Conservation (phyloP, 2,329 filamentous ascomycete genomes). For the Sporothrix inflata region DNA sequence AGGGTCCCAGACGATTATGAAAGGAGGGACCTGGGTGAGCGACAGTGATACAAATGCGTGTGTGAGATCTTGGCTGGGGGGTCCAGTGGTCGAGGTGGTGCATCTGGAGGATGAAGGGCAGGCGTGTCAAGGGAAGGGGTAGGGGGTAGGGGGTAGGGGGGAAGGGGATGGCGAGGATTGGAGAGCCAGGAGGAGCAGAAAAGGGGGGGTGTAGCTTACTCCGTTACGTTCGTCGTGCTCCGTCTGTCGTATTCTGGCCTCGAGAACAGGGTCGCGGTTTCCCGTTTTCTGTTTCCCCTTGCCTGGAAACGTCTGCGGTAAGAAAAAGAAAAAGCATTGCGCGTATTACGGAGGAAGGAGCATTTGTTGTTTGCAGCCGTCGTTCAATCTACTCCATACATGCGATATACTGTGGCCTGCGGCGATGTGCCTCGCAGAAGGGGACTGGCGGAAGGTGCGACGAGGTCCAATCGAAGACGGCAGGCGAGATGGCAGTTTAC, state of each 20-base stretch:
- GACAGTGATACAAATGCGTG: slow-evolving; percentile 44
- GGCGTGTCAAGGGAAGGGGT: slow-evolving; percentile 23
- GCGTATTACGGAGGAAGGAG: slow-evolving; percentile 1
- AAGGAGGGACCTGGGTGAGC: slow-evolving; percentile 41
- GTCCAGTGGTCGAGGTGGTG: slow-evolving; percentile 24
- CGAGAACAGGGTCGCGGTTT: slow-evolving; percentile 1
- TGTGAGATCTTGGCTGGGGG: slow-evolving; percentile 45
- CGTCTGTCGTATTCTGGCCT: not conserved
- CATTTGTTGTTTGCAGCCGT: slow-evolving; percentile 7
- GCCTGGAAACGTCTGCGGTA: not conserved
- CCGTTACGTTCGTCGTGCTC: not conserved
- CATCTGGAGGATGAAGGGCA: slow-evolving; percentile 12
- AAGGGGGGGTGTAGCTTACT: slow-evolving; percentile 18
- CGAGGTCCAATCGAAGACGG: slow-evolving; percentile 15
- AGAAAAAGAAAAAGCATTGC: not conserved
- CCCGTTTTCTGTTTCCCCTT: slow-evolving; percentile 23
- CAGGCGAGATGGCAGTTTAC: slow-evolving; percentile 15
- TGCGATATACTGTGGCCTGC: not conserved
- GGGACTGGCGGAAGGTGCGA: slow-evolving; percentile 1
- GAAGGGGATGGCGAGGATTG: not conserved
- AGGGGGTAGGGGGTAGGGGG: slow-evolving; percentile 16
- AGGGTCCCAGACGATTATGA: slow-evolving; percentile 39
- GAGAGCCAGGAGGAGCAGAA: slow-evolving; percentile 14
- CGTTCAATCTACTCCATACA: slow-evolving; percentile 22
- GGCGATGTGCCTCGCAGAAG: not conserved